These are phyloP conservation scores for maize (Zea mays) DNA, from an alignment of 176 grass and related monocot species.

Conservation along the genomic window Zm-B73-REFERENCE-NAM-5.0 NC_050103.1:126987001-126987500, in stretches of 20 bases:
- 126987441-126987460: slow-evolving; percentile 36
- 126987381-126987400: too few relatives aligned
- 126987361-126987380: too few relatives aligned
- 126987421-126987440: slow-evolving; percentile 24
- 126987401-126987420: neutral
- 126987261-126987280: too few relatives aligned
- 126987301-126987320: neutral
- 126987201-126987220: too few relatives aligned
- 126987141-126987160: slow-evolving; percentile 14
- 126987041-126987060: slow-evolving; percentile 16
- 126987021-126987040: neutral
- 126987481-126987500: slow-evolving; percentile 13
- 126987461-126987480: slow-evolving; percentile 57
- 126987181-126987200: too few relatives aligned
- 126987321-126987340: too few relatives aligned
- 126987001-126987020: neutral
- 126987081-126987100: too few relatives aligned
- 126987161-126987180: neutral
- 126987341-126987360: too few relatives aligned
- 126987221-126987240: too few relatives aligned
- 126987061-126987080: neutral
- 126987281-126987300: neutral
- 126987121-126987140: slow-evolving; percentile 39
- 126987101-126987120: neutral
- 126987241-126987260: too few relatives aligned